Percentiles rank a stretch among this genome's conserved stretches.
Evolutionary conservation across 2,329 filamentous ascomycete species (phyloP).

Genomic region (Pseudocercospora ulei): DNA sequence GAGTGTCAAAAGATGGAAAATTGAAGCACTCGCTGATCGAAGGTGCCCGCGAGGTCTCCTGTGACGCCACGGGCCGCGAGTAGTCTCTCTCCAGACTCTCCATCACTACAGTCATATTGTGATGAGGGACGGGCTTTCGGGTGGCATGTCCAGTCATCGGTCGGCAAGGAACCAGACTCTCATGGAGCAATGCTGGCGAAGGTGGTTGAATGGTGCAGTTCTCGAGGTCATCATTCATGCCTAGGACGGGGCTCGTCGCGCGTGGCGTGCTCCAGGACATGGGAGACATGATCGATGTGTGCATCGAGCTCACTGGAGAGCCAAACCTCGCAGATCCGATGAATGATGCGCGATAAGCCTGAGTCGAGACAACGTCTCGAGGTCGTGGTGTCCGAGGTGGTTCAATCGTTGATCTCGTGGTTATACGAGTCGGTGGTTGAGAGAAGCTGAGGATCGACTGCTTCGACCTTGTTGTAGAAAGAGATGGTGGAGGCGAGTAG

Average conservation of each 20-base stretch:
- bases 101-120: slow-evolving; percentile 6
- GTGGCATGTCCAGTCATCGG: slow-evolving; percentile 2
- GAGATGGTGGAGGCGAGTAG: slow-evolving; percentile 6
- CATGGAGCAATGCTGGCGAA: slow-evolving; percentile 3
- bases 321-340: background rate
- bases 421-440: background rate
- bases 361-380: background rate
- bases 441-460: background rate
- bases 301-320: slow-evolving; percentile 3
- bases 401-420: background rate
- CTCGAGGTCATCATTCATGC: background rate
- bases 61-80: background rate
- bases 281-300: slow-evolving; percentile 6
- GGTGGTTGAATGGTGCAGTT: slow-evolving; percentile 2
- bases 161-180: background rate
- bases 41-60: slow-evolving; percentile 3
- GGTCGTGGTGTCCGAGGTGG: background rate
- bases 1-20: slow-evolving; percentile 6
- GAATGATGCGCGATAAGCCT: background rate
- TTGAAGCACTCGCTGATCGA: slow-evolving; percentile 6
- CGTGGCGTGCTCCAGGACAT: slow-evolving; percentile 3
- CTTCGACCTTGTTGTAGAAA: slow-evolving; percentile 3
- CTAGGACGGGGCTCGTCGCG: background rate
- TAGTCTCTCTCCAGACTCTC: no score
- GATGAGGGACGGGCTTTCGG: slow-evolving; percentile 3